Evolutionary conservation across 2,329 filamentous ascomycete genomes (phyloP).

Genomic region (Botrytis porri): DNA sequence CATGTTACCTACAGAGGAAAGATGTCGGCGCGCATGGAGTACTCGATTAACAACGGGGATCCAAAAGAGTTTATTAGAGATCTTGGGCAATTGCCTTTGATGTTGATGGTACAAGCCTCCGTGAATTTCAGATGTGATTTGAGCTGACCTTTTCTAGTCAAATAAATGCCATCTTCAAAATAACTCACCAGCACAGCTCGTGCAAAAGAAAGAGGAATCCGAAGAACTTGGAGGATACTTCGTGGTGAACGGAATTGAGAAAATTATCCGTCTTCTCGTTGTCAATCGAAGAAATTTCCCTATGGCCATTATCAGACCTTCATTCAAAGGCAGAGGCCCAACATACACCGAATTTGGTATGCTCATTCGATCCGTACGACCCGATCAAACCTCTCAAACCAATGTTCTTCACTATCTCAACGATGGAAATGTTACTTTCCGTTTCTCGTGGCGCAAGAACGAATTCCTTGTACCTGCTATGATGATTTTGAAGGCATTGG

Average conservation of each 20-base stretch:
- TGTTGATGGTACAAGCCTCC: constrained; percentile 67
- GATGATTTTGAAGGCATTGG: constrained; percentile 93
- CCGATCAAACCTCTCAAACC: constrained; percentile 97
- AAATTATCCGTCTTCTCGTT: constrained; percentile 88
- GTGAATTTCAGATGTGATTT: background rate
- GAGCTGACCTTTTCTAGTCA: constrained; percentile 53
- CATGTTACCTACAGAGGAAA: constrained; percentile 89
- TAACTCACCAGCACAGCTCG: constrained; percentile 76
- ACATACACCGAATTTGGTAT: constrained; percentile 89
- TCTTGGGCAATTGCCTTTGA: constrained; percentile 84
- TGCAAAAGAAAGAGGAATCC: constrained; percentile 87
- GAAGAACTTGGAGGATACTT: constrained; percentile 97
- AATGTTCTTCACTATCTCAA: constrained; percentile 95
- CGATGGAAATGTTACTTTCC: constrained; percentile 94
- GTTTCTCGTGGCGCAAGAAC: constrained; percentile 96
- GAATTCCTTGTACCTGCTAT: constrained; percentile 94
- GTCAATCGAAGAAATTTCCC: constrained; percentile 91
- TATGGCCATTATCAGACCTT: constrained; percentile 87
- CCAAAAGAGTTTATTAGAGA: constrained; percentile 80
- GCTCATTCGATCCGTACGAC: constrained; percentile 84
- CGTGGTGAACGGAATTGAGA: constrained; percentile 95
- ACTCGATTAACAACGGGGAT: constrained; percentile 81
- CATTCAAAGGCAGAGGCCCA: constrained; percentile 82
- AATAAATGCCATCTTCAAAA: constrained; percentile 88
- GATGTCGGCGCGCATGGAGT: constrained; percentile 79